Evolutionary conservation across 805 yeast species (phyloP), one percentile per base, ranked within the genome.

Genomic region (Lachancea lanzarotensis): DNA sequence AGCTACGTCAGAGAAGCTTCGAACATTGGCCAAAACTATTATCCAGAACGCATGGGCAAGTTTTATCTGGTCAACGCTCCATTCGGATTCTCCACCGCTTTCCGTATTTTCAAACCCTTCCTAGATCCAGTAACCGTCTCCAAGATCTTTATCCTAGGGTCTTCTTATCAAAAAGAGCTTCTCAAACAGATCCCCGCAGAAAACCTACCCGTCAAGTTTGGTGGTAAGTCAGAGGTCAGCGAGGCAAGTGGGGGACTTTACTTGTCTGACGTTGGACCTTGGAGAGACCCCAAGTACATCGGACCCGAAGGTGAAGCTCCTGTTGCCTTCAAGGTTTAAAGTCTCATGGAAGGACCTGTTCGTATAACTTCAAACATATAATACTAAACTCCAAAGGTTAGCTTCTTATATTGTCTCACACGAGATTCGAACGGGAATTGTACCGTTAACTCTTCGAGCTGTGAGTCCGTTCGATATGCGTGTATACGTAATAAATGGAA

Each of bases 41-140:
- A 93, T 66, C 98, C 98, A 13, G 98, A 93, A 74, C 84, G 98
- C 69, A 93, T 93, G 98, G 98, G 98, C 62, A 89, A 86, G 68
- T 93, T 91, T 65, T 91, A 89, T 70, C 72, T 90, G 57, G 87
- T 93, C 69, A 93, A 93, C 62, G 95, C 98, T 1, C 98, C 98
- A 52, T 93, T 89, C 63, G 98, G 98, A 2, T 93, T 93, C 70
- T 80, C 96, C 32, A 82, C 97, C 34, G 97, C 95, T 34, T 93
- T 91, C 77, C 79, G 80, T 65, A 63, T 90, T 45, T 86, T 93
- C 72, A 89, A 89, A 71, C 91, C 95, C 45, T 90, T 93, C 70
- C 76, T 93, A 62, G 98, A 93, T 65, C 98, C 98, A 2, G 98
- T 91, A 45, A 93, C 98, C 8, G 97, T 93, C 18, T 82, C 93